Evolutionary conservation across 805 yeast genomes (phyloP), one percentile per base, ranked within the genome.

Genomic region (Barnettozyma vustinii): DNA sequence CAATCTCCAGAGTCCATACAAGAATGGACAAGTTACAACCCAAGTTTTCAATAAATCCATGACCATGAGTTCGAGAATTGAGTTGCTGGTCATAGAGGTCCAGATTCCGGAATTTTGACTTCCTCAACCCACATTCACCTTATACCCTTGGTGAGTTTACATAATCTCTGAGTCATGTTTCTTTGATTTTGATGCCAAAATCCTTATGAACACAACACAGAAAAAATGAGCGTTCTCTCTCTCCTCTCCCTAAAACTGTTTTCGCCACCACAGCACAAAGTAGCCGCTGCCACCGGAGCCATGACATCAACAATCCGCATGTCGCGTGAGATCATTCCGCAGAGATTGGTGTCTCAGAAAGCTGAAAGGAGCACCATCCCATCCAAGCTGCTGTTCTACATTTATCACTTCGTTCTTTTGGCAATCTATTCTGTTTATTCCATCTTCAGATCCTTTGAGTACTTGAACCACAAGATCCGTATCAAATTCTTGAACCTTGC

Each of bases 1-100:
- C 68, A 21, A 78, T 74, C 44, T 84, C 96, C 89, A 71, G n/a
- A n/a, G n/a, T n/a, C n/a, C n/a, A n/a, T 84, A 18, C 79, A 79
- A 50, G 96, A 89, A 62, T 92, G 98, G 98, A 87, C 97, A n/a
- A n/a, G n/a, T n/a, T n/a, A n/a, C n/a, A n/a, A n/a, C n/a, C n/a
- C n/a, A n/a, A n/a, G n/a, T n/a, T n/a, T n/a, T n/a, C n/a, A n/a
- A n/a, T n/a, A n/a, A 8, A 23, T 23, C 25, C 5, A 23, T 23
- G 8, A 8, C 25, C 8, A 23, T 23, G 25, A 23, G 25, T 8
- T 23, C 8, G 25, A 23, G 8, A 5, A 8, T 23, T 23, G 25
- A 23, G 25, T 5, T 5, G 25, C 8, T 23, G n/a, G n/a, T n/a
- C n/a, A n/a, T n/a, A n/a, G n/a, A n/a, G n/a, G n/a, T n/a, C n/a